A percentile compares a stretch with the other conserved stretches of the same genome.
phyloP scores from a whole-genome alignment of 2,329 filamentous ascomycete species.

The Neofusicoccum ribis region DNA sequence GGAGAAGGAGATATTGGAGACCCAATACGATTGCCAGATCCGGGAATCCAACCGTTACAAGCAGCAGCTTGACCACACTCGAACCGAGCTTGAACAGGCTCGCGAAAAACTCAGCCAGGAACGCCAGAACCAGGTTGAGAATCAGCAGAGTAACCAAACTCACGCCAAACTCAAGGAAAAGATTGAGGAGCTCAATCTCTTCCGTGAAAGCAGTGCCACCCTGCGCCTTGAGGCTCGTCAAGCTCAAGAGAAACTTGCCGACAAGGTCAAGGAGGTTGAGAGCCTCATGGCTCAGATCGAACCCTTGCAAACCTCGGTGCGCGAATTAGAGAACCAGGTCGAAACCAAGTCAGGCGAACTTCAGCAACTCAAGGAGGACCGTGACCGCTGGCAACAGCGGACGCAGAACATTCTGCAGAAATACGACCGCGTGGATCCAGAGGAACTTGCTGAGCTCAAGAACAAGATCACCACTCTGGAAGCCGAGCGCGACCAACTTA shows the following conservation, averaged over 20 bases:
- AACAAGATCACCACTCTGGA: constrained; percentile 63
- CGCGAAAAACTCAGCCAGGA: constrained; percentile 90
- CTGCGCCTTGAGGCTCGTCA: constrained; percentile 83
- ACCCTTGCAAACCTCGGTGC: constrained; percentile 76
- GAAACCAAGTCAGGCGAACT: constrained; percentile 84
- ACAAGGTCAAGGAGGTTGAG: constrained; percentile 73
- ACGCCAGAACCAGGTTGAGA: constrained; percentile 72
- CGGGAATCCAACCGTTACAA: constrained; percentile 87
- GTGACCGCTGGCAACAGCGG: constrained; percentile 93
- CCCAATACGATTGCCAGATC: constrained; percentile 87
- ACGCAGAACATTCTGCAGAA: constrained; percentile 95
- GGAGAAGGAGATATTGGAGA: constrained; percentile 96
- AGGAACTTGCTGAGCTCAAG: constrained; percentile 87
- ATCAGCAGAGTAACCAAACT: constrained; percentile 69
- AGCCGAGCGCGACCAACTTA: constrained; percentile 55
- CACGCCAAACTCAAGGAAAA: constrained; percentile 93
- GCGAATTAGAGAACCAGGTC: constrained; percentile 78
- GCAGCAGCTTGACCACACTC: constrained; percentile 84
- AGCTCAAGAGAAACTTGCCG: constrained; percentile 71
- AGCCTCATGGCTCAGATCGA: constrained; percentile 74
- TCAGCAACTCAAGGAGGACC: constrained; percentile 83
- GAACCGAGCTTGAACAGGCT: constrained; percentile 84
- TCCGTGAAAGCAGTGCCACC: constrained; percentile 91
- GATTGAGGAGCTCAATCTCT: constrained; percentile 91
- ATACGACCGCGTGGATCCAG: constrained; percentile 92